These are phyloP conservation scores for Apiospora pterosperma DNA, from an alignment of 2,329 filamentous ascomycete species.

Conservation along the genomic window DNA sequence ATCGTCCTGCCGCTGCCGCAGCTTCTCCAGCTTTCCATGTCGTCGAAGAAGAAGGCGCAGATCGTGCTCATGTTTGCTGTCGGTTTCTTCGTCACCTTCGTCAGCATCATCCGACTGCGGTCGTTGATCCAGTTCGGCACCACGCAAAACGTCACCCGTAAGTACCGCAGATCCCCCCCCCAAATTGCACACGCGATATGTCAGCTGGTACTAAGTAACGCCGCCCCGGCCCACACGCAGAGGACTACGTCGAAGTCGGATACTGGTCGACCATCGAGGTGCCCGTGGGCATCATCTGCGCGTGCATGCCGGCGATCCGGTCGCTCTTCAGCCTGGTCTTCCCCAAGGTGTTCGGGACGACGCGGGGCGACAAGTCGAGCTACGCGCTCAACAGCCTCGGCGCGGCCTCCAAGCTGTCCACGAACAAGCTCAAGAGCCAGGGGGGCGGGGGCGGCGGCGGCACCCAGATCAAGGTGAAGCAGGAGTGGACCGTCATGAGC, in stretches of 20 bases:
- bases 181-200: neutral
- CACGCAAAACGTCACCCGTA: constrained; percentile 22
- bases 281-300: constrained; percentile 27
- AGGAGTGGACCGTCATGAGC: constrained; percentile 25
- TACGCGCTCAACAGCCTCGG: neutral
- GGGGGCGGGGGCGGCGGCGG: constrained; percentile 4
- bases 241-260: constrained; percentile 27
- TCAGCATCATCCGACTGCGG: constrained; percentile 25
- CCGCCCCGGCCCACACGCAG: constrained; percentile 8
- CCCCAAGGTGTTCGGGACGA: constrained; percentile 24
- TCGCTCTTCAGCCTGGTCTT: constrained; percentile 24
- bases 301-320: constrained; percentile 29
- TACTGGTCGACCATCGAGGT: constrained; percentile 32
- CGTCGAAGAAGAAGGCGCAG: constrained; percentile 27
- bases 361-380: constrained; percentile 10
- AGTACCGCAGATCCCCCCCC: constrained; percentile 8
- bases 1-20: constrained; percentile 28
- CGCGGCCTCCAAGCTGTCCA: constrained; percentile 3
- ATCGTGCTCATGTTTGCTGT: constrained; percentile 33
- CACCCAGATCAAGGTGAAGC: constrained; percentile 24
- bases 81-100: constrained; percentile 23
- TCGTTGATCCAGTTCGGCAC: constrained; percentile 21
- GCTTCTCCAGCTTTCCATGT: constrained; percentile 24
- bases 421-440: constrained; percentile 6
- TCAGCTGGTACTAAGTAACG: neutral